phyloP scores from a whole-genome alignment of 2,329 filamentous ascomycete species.

The Canariomyces notabilis region DNA sequence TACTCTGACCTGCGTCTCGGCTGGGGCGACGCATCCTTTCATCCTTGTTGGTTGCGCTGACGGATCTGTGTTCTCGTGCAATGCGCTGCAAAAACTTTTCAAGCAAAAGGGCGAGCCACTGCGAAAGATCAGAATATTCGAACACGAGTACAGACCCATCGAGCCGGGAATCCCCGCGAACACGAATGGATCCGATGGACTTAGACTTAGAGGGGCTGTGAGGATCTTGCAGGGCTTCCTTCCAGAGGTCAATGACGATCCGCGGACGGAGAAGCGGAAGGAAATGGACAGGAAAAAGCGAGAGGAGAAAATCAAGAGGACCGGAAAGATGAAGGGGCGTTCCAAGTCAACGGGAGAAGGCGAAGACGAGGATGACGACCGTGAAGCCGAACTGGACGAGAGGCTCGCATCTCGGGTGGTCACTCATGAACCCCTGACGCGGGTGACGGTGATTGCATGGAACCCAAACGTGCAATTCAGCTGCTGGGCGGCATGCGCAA shows the following conservation, averaged over 20 bases:
- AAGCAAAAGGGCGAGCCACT: slow-evolving; percentile 36
- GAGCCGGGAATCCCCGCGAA: background rate
- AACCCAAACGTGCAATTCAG: slow-evolving; percentile 63
- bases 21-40: slow-evolving; percentile 49
- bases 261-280: slow-evolving; percentile 35
- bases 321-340: slow-evolving; percentile 23
- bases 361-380: slow-evolving; percentile 12
- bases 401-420: slow-evolving; percentile 38
- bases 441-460: slow-evolving; percentile 60
- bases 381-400: slow-evolving; percentile 22
- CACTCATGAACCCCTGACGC: slow-evolving; percentile 58
- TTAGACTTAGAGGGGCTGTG: slow-evolving; percentile 39
- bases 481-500: slow-evolving; percentile 61
- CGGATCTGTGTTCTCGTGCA: slow-evolving; percentile 48
- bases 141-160: slow-evolving; percentile 46
- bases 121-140: slow-evolving; percentile 43
- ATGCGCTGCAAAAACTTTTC: slow-evolving; percentile 41
- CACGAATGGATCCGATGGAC: slow-evolving; percentile 19
- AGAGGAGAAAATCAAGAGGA: slow-evolving; percentile 33
- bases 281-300: slow-evolving; percentile 33
- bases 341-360: slow-evolving; percentile 15
- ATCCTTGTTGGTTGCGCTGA: slow-evolving; percentile 50
- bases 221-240: slow-evolving; percentile 50
- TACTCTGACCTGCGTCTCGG: slow-evolving; percentile 45
- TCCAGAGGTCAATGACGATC: slow-evolving; percentile 45